phyloP scores from a whole-genome alignment of 2,329 filamentous ascomycete species.

The Scedosporium dehoogii region DNA sequence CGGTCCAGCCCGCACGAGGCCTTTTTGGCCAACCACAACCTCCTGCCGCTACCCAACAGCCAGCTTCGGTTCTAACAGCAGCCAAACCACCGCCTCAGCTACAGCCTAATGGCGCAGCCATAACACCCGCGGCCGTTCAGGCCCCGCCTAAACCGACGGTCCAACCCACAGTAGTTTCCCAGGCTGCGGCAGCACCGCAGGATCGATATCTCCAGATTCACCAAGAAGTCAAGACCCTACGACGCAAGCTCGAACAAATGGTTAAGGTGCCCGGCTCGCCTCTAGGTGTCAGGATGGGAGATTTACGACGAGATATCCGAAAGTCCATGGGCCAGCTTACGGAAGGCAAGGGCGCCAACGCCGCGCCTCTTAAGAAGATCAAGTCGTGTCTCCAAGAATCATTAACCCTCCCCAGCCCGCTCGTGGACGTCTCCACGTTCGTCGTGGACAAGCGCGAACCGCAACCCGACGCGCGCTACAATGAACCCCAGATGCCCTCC shows the following conservation, averaged over 20 bases:
- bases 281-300: slow-evolving; percentile 58
- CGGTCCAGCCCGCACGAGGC: background rate
- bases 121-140: background rate
- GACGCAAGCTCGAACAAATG: slow-evolving; percentile 53
- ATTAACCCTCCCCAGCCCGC: slow-evolving; percentile 39
- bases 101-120: background rate
- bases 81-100: background rate
- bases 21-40: slow-evolving; percentile 3
- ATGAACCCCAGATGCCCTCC: slow-evolving; percentile 47
- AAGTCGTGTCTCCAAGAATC: slow-evolving; percentile 39
- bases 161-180: slow-evolving; percentile 5
- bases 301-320: slow-evolving; percentile 61
- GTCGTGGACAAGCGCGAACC: slow-evolving; percentile 35
- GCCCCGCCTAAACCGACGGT: background rate
- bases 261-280: slow-evolving; percentile 32
- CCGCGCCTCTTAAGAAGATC: slow-evolving; percentile 24
- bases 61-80: background rate
- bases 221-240: slow-evolving; percentile 53
- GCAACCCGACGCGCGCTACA: slow-evolving; percentile 28
- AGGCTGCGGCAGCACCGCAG: slow-evolving; percentile 5
- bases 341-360: slow-evolving; percentile 52
- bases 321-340: slow-evolving; percentile 67
- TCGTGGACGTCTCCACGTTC: slow-evolving; percentile 45
- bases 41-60: slow-evolving; percentile 4
- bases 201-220: slow-evolving; percentile 51